These are phyloP conservation scores for Talaromyces islandicus DNA, from an alignment of 2,329 filamentous ascomycete species.

Conservation along the genomic window DNA sequence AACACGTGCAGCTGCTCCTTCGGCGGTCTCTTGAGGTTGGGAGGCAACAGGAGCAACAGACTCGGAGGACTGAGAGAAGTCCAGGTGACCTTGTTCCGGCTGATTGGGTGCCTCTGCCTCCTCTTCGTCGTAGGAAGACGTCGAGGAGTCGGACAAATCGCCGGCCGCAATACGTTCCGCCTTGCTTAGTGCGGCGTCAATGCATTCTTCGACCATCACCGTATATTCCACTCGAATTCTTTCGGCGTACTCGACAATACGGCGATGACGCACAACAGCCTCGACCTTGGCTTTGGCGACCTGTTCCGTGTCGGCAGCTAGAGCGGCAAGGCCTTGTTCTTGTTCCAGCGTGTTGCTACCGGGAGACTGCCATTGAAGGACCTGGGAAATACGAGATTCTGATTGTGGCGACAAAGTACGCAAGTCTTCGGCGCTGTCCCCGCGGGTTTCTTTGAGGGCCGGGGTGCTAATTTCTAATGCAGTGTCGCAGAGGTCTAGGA, in stretches of 20 bases:
- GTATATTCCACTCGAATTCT: conserved; percentile 92
- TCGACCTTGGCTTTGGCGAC: conserved; percentile 86
- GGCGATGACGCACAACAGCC: conserved; percentile 81
- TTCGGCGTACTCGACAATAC: conserved; percentile 92
- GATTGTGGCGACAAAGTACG: conserved; percentile 94
- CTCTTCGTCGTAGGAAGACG: conserved; percentile 53
- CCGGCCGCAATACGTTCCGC: conserved; percentile 83
- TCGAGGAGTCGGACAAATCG: conserved; percentile 70
- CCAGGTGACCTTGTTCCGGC: conserved; percentile 8
- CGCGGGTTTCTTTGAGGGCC: conserved; percentile 76
- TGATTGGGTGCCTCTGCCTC: conserved; percentile 20
- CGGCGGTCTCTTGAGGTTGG: conserved; percentile 21
- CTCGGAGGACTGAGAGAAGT: conserved; percentile 1
- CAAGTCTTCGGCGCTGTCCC: conserved; percentile 63
- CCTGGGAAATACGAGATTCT: conserved; percentile 88
- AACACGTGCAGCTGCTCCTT: conserved; percentile 52
- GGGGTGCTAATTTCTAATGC: conserved; percentile 91
- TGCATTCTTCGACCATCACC: conserved; percentile 88
- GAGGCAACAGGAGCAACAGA: conserved; percentile 15
- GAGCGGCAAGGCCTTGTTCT: conserved; percentile 76
- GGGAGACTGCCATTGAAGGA: conserved; percentile 93
- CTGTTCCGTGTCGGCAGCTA: conserved; percentile 87
- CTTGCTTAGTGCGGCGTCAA: conserved; percentile 84
- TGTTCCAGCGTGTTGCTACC: conserved; percentile 87
- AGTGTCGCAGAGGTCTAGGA: conserved; percentile 93